phyloP scores from a whole-genome alignment of 768 basidiomycete species.

The Porpolomopsis calyptriformis region DNA sequence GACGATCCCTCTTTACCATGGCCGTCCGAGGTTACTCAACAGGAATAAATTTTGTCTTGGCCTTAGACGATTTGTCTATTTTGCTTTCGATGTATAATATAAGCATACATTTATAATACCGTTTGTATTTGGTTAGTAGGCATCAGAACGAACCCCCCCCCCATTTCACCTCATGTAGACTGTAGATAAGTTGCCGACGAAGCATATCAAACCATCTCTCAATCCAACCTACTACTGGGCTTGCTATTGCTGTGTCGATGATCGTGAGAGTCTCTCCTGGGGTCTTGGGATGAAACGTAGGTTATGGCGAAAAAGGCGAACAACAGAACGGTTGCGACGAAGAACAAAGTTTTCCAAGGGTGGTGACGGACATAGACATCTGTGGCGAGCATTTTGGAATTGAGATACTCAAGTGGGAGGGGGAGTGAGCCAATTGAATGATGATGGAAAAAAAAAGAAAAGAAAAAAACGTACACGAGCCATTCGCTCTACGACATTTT shows the following conservation, averaged over 20 bases:
- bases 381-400: constrained; percentile 26
- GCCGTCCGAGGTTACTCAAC: too few relatives aligned
- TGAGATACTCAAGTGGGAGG: constrained; percentile 27
- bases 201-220: not conserved
- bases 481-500: constrained; percentile 56
- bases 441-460: not conserved
- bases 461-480: constrained; percentile 38
- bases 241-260: not conserved
- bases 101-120: constrained; percentile 8
- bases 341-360: constrained; percentile 23
- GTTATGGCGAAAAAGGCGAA: constrained; percentile 21
- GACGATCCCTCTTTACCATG: constrained; percentile 46
- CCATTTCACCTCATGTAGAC: too few relatives aligned
- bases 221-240: constrained; percentile 5
- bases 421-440: too few relatives aligned
- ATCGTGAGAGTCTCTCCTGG: not conserved
- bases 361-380: constrained; percentile 28
- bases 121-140: too few relatives aligned
- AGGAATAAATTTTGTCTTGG: too few relatives aligned
- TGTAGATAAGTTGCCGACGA: too few relatives aligned
- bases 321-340: constrained; percentile 20
- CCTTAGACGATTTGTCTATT: too few relatives aligned
- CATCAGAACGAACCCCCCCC: too few relatives aligned
- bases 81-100: not conserved
- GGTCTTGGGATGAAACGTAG: constrained; percentile 11